phyloP scores from a whole-genome alignment of 257 asterid species.

The Perilla frutescens region DNA sequence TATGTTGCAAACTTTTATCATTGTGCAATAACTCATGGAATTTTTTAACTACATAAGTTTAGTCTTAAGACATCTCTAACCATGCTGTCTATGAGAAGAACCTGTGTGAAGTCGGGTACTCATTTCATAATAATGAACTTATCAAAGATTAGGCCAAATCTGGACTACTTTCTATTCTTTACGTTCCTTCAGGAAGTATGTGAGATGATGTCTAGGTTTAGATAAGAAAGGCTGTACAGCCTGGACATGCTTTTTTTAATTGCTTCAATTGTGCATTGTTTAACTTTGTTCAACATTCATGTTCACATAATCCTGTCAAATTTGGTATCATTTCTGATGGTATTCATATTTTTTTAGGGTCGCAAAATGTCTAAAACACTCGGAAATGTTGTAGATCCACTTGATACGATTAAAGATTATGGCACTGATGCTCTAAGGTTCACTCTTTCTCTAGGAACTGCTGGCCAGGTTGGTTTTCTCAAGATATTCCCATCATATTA shows the following conservation, averaged over 20 bases:
- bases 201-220: no score
- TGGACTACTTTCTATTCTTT: no score
- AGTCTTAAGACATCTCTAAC: no score
- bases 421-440: conserved; percentile 97
- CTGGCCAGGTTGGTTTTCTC: conserved; percentile 86
- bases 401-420: conserved; percentile 82
- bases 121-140: no score
- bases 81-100: no score
- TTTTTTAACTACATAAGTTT: no score
- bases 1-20: conserved; percentile 2
- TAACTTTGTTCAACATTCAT: background rate
- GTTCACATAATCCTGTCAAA: conserved; percentile 28
- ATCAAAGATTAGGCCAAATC: no score
- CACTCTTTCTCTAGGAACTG: conserved; percentile 93
- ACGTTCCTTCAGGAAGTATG: no score
- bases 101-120: no score
- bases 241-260: no score
- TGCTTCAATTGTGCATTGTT: background rate
- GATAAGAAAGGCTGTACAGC: no score
- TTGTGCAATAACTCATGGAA: no score
- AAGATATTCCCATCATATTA: conserved; percentile 14
- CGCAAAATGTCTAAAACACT: conserved; percentile 96
- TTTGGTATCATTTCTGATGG: conserved; percentile 30
- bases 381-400: conserved; percentile 93
- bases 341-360: conserved; percentile 63